A percentile compares a stretch with the other conserved stretches of the same genome.
Conservation (phyloP, 75 land plant genomes). For the Selaginella moellendorffii region DNA sequence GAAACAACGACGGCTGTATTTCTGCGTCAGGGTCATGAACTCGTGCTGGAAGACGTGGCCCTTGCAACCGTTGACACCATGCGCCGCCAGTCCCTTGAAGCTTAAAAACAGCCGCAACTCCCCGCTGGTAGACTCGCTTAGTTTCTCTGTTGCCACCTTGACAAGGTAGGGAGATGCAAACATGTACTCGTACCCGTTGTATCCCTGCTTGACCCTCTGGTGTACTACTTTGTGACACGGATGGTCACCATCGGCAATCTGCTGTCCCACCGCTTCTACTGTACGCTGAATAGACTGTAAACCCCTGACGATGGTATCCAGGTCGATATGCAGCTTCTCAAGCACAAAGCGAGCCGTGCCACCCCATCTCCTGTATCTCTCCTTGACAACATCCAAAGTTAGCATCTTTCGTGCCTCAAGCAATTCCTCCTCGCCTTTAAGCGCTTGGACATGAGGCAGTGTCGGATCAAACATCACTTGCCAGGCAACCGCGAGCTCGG, state of each 20-base stretch:
- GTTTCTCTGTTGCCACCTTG: neutral
- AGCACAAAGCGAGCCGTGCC: constrained; percentile 2
- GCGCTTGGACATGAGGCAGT: constrained; percentile 2
- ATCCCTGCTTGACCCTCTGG: constrained; percentile 2
- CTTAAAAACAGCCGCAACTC: constrained; percentile 1
- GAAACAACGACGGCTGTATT: constrained; percentile 1
- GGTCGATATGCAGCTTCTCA: neutral
- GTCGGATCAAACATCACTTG: constrained; percentile 1
- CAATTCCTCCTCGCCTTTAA: constrained; percentile 1
- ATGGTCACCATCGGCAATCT: constrained; percentile 1
- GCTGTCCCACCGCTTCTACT: neutral
- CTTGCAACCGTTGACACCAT: neutral
- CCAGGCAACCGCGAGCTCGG: constrained; percentile 2
- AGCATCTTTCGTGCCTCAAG: neutral
- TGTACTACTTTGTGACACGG: neutral
- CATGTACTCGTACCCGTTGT: neutral
- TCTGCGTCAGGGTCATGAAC: constrained; percentile 1
- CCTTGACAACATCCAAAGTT: neutral
- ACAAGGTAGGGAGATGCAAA: constrained; percentile 1
- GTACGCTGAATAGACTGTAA: constrained; percentile 1
- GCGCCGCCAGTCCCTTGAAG: neutral
- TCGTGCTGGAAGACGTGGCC: constrained; percentile 2
- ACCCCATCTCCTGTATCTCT: constrained; percentile 1
- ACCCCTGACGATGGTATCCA: constrained; percentile 1
- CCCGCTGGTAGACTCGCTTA: constrained; percentile 1